Evolutionary conservation across 2,329 filamentous ascomycete genomes (phyloP), one percentile per base, ranked within the genome.

Genomic region (Clarireedia hainanense): DNA sequence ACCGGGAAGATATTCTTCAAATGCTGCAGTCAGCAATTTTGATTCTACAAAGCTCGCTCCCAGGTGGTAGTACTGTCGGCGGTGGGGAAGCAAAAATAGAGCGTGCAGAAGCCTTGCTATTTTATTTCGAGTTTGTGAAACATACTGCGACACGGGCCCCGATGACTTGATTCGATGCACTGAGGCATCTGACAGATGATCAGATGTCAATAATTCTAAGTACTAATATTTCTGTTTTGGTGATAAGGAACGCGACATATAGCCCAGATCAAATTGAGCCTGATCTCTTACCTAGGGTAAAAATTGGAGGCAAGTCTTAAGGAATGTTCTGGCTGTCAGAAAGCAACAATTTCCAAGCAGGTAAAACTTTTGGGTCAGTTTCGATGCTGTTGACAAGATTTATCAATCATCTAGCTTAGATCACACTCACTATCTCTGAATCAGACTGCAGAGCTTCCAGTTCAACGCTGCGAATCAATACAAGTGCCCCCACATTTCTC

Each of bases 201-300:
- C 6, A 46, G 4, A 46, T 14, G 7, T 3, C 6, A n/a, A 9
- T 24, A n/a, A 17, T 39, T 17, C 7, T 4, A 5, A 59, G 67
- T n/a, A 71, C 72, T 1, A 69, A 74, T 55, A 63, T 63, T 5
- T 70, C 75, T 7, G 69, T 75, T 17, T 65, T 75, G 42, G 67
- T 68, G 2, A 72, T 72, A 0, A 60, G 70, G 52, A 75, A 75
- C 61, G 72, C 72, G 27, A 67, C 61, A 10, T 64, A 72, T 46
- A 71, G 68, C 12, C 59, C 64, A 1, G 71, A 70, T 50, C 73
- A 76, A 52, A 69, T 65, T 47, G 57, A 59, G 0, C 57, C 74
- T 10, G 72, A 69, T 0, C 57, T 68, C 10, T 60, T 67, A n/a
- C 63, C 74, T 20, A 63, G 37, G 67, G 20, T 61, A 60, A 6